phyloP scores from a whole-genome alignment of 148 eudicot genomes.

The Oxyria digyna region DNA sequence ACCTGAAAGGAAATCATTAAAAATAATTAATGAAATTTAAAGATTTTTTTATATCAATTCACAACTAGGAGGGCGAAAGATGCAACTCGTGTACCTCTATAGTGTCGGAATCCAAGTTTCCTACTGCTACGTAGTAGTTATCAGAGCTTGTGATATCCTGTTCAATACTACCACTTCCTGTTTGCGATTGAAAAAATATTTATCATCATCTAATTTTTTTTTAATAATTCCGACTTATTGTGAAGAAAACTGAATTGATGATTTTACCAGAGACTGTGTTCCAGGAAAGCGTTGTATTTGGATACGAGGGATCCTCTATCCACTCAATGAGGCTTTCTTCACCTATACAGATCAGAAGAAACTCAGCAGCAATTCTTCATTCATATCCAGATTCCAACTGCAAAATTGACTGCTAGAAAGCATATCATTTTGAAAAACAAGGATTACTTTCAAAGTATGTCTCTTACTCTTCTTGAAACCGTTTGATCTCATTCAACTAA shows the following conservation, averaged over 20 bases:
- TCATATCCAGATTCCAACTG: not conserved
- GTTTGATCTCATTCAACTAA: too few species aligned
- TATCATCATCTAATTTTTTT: too few species aligned
- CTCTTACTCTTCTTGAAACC: too few species aligned
- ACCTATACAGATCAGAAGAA: conserved; percentile 21
- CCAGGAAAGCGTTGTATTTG: conserved; percentile 46
- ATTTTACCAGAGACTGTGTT: conserved; percentile 27
- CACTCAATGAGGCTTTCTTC: conserved; percentile 30
- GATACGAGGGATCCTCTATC: conserved; percentile 39
- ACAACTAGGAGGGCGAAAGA: not conserved
- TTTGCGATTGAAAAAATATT: not conserved
- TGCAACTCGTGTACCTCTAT: conserved; percentile 13
- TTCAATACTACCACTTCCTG: conserved; percentile 34
- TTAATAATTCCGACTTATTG: not conserved
- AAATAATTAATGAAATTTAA: not conserved
- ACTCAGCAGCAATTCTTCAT: not conserved
- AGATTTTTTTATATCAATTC: not conserved
- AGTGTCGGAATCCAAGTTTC: conserved; percentile 35
- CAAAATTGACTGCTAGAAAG: not conserved
- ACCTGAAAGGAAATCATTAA: conserved; percentile 18
- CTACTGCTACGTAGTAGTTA: conserved; percentile 42
- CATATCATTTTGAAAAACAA: not conserved
- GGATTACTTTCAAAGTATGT: not conserved
- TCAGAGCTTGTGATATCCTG: conserved; percentile 30
- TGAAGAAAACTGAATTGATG: not conserved